Evolutionary conservation across 1,139 yeast genomes (phyloP), one percentile per base, ranked within the genome.

Genomic region (Saccharomyces hybrid): DNA sequence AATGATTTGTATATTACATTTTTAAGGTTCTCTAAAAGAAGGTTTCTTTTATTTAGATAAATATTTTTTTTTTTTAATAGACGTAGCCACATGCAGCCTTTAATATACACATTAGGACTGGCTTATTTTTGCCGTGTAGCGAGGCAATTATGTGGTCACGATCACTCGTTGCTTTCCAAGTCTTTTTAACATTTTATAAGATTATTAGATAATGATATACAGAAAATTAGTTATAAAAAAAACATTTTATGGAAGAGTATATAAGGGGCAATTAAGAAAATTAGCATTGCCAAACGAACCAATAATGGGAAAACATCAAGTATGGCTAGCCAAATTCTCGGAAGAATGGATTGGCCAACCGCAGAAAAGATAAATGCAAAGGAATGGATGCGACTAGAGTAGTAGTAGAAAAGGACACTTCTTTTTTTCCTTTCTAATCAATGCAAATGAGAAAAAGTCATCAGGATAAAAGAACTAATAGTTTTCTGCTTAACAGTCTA

Each of bases 401-500:
- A 32, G 14, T 28, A 16, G 25, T 41, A 49, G 16, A 25, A 25
- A 49, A 31, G 20, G n/a, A 13, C 11, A 11, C 32, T 29, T 29
- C 25, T 20, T 16, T 14, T 38, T 9, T 38, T 38, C 26, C 44
- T 38, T 38, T 38, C 44, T 38, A 46, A 49, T 16, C 31, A 28
- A 31, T 27, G 25, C 28, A 31, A 50, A 50, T 41, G 13, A 23
- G 32, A 14, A 31, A 44, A 28, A 16, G 23, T 28, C 41, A 28
- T 16, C 44, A 13, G 31, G 13, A 9, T 25, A 5, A 14, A 42
- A 14, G 13, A 50, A 47, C 34, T 3, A 31, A 50, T 23, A 26
- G 29, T 31, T 38, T 34, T 20, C 26, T 31, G 28, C 56, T 69
- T 78, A 84, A 76, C 91, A 85, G 50, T 70, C 61, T 60, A 84